Evolutionary conservation across 2,329 filamentous ascomycete species (phyloP).

Genomic region (Botrytis medusae): DNA sequence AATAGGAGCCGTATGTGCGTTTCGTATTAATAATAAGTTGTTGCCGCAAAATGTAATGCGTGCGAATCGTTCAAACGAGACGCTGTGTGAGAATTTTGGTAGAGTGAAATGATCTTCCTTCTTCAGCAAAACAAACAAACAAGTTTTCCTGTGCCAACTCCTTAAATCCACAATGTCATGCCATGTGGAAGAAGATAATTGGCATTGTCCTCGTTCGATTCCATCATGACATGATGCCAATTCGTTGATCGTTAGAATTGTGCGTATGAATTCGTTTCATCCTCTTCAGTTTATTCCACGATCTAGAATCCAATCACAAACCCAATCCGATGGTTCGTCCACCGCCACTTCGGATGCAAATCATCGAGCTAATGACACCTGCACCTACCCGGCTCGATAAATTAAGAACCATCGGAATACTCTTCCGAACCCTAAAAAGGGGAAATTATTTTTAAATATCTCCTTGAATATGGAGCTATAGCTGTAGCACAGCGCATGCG

Average conservation of each 20-base stretch:
- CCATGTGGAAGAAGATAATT: not conserved
- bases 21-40: not conserved
- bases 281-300: not conserved
- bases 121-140: not conserved
- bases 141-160: not conserved
- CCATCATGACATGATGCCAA: slow-evolving; percentile 3
- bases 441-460: not conserved
- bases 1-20: not conserved
- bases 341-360: not conserved
- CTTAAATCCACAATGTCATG: not conserved
- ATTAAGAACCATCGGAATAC: not conserved
- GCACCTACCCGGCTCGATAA: not conserved
- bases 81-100: not conserved
- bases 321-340: not conserved
- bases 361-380: not conserved
- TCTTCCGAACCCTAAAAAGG: not conserved
- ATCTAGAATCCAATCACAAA: not conserved
- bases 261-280: not conserved
- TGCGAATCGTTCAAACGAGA: not conserved
- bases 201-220: not conserved
- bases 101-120: not conserved
- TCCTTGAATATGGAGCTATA: not conserved
- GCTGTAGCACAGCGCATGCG: not conserved
- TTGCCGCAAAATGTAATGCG: not conserved
- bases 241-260: not conserved